A percentile compares a stretch with the other conserved stretches of the same genome.
Conservation (phyloP, 805 yeast genomes). For the Kluyveromyces wickerhamii region DNA sequence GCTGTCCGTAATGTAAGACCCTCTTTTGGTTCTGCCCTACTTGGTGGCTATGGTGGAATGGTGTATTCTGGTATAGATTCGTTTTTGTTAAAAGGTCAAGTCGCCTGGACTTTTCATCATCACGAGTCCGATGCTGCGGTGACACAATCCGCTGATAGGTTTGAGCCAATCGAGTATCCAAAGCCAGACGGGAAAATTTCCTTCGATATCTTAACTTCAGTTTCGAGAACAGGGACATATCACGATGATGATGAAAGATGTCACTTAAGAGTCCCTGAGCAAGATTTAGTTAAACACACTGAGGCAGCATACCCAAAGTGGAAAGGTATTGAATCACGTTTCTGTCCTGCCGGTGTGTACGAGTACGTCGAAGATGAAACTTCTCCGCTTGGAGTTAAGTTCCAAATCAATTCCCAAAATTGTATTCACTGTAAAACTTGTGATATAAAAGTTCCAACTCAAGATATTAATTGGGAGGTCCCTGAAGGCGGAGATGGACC, state of each 20-base stretch:
- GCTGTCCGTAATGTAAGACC: conserved; percentile 90
- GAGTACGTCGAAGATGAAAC: conserved; percentile 71
- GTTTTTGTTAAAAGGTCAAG: conserved; percentile 64
- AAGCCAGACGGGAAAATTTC: conserved; percentile 93
- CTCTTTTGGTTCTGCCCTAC: conserved; percentile 64
- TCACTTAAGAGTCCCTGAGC: conserved; percentile 66
- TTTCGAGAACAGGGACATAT: conserved; percentile 90
- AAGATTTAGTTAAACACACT: conserved; percentile 61
- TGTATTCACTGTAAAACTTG: conserved; percentile 98
- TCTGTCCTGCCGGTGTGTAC: conserved; percentile 98
- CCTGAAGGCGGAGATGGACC: conserved; percentile 99
- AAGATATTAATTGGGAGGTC: conserved; percentile 92
- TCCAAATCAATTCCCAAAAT: conserved; percentile 92
- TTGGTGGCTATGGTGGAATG: conserved; percentile 72
- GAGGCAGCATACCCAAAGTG: conserved; percentile 60
- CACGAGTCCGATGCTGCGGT: conserved; percentile 60
- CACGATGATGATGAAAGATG: conserved; percentile 93
- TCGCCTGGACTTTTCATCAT: conserved; percentile 82
- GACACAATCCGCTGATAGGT: conserved; percentile 61
- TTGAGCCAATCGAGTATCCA: conserved; percentile 74
- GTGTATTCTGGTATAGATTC: conserved; percentile 80
- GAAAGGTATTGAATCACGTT: conserved; percentile 82
- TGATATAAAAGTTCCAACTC: conserved; percentile 93
- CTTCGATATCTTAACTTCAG: conserved; percentile 90
- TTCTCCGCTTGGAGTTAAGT: conserved; percentile 55